Conservation (phyloP, 1,139 yeast genomes). For the Debaryomycetaceae sp. region DNA sequence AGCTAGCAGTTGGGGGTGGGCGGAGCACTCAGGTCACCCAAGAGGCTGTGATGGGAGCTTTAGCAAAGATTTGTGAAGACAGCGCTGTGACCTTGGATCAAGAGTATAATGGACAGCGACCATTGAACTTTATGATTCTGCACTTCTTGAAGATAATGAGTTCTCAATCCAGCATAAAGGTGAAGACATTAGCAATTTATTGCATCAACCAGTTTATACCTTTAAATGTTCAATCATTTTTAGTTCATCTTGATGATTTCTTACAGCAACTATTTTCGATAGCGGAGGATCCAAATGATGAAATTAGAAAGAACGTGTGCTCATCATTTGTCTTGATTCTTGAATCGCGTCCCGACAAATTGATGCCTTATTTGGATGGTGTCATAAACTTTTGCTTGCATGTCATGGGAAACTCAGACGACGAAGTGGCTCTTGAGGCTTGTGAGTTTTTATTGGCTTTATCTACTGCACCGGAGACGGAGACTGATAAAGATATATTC, state of each 20-base stretch:
- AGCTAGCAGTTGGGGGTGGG: slow-evolving; percentile 42
- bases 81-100: slow-evolving; percentile 55
- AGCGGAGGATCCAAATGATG: slow-evolving; percentile 56
- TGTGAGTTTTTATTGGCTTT: slow-evolving; percentile 85
- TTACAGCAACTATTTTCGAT: slow-evolving; percentile 61
- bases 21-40: slow-evolving; percentile 38
- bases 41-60: slow-evolving; percentile 74
- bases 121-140: slow-evolving; percentile 65
- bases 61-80: slow-evolving; percentile 88
- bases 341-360: slow-evolving; percentile 77
- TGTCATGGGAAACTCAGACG: slow-evolving; percentile 61
- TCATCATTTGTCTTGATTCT: slow-evolving; percentile 70
- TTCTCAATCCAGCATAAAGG: slow-evolving; percentile 34
- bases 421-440: slow-evolving; percentile 83
- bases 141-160: slow-evolving; percentile 55
- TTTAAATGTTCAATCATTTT: slow-evolving; percentile 61
- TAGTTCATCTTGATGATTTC: slow-evolving; percentile 64
- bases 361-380: slow-evolving; percentile 78
- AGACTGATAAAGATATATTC: slow-evolving; percentile 48
- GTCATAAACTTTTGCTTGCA: slow-evolving; percentile 82
- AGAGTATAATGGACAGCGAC: slow-evolving; percentile 63
- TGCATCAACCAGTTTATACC: slow-evolving; percentile 79
- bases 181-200: slow-evolving; percentile 62
- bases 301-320: slow-evolving; percentile 74
- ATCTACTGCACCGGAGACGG: slow-evolving; percentile 52